Base-by-base conservation (phyloP, 495 filamentous ascomycete genomes). In the Cenococcum geophilum region DNA sequence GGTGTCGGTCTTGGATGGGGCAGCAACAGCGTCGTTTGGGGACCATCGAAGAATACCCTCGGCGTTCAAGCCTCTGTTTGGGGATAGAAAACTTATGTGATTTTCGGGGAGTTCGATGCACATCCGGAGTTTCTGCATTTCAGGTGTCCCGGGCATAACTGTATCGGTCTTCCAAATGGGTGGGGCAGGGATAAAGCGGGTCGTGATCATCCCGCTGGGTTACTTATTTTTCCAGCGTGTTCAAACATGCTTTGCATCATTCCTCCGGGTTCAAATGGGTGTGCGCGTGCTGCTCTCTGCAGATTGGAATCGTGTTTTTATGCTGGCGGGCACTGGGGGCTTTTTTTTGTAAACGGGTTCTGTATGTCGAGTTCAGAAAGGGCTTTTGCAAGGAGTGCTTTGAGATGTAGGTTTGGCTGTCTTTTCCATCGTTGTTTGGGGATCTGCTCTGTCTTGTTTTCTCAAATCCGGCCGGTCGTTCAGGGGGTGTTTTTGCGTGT, bases 51-150 rank as follows among this genome's bases (percentile, higher is more conserved):
- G 57, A 74, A 69, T 47, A 66, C 57, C 42, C 67, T 75, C 35
- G 71, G 71, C 35, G 72, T 75, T 16, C 74, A 76, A 63, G 71
- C 73, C 18, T 71, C 70, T n/a, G 74, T 76, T 25, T 76, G 74
- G 74, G 74, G 74, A 55, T 76, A 69, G 62, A 53, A 53, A 22
- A 32, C 2, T 32, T 55, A 18, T 50, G 16, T 60, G 25, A 58
- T 56, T 51, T 18, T 37, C 48, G 21, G 59, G 66, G 57, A 66
- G 66, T 69, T 69, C 61, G 65, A 64, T 68, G 58, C 58, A 63
- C 68, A 65, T 63, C 61, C 61, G 68, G 68, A 67, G 68, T 70
- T 70, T 70, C 68, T 70, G 68, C 68, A 70, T 70, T 67, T 65
- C 32, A 62, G 68, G 68, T 70, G 68, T 70, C 59, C 51, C 61